phyloP scores from a whole-genome alignment of 768 basidiomycete genomes.

The Mrakia frigida region DNA sequence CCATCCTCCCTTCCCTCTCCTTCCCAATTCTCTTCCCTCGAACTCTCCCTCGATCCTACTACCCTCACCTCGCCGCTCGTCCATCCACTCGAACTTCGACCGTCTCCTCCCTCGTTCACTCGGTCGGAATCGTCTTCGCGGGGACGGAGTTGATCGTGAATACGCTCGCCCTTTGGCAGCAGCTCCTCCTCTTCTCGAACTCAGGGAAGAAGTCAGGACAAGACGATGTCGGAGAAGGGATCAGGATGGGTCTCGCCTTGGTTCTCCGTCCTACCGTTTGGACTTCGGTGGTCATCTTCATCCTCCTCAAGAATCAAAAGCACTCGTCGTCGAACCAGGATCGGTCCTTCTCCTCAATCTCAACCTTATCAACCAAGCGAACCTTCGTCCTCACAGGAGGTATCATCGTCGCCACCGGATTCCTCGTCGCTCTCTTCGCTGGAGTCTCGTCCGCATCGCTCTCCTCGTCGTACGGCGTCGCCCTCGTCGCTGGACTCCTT shows the following conservation, averaged over 20 bases:
- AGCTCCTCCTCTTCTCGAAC: slow-evolving; percentile 30
- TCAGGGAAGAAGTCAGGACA: not conserved
- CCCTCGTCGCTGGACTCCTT: not conserved
- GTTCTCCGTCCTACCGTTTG: slow-evolving; percentile 9
- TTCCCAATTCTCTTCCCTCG: not conserved
- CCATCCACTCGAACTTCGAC: not conserved
- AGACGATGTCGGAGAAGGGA: slow-evolving; percentile 19
- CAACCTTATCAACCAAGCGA: not conserved
- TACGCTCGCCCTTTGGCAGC: slow-evolving; percentile 44
- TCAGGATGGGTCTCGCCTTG: slow-evolving; percentile 19
- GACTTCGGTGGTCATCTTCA: slow-evolving; percentile 1
- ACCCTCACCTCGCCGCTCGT: slow-evolving; percentile 15
- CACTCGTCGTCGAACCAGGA: not conserved
- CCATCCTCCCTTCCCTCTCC: slow-evolving; percentile 14
- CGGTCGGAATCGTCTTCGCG: slow-evolving; percentile 2
- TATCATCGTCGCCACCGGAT: not conserved
- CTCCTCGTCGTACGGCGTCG: slow-evolving; percentile 4
- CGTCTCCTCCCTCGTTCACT: not conserved
- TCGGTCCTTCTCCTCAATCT: slow-evolving; percentile 6
- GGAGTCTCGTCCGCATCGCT: slow-evolving; percentile 18
- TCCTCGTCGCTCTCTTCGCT: slow-evolving; percentile 13
- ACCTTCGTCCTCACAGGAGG: not conserved
- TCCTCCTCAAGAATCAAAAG: not conserved
- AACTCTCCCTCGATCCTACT: slow-evolving; percentile 19
- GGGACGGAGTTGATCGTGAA: slow-evolving; percentile 40